A percentile compares a stretch with the other conserved stretches of the same genome.
Evolutionary conservation across 352 stramenopile species (phyloP).

Genomic region (Pythium oligandrum): DNA sequence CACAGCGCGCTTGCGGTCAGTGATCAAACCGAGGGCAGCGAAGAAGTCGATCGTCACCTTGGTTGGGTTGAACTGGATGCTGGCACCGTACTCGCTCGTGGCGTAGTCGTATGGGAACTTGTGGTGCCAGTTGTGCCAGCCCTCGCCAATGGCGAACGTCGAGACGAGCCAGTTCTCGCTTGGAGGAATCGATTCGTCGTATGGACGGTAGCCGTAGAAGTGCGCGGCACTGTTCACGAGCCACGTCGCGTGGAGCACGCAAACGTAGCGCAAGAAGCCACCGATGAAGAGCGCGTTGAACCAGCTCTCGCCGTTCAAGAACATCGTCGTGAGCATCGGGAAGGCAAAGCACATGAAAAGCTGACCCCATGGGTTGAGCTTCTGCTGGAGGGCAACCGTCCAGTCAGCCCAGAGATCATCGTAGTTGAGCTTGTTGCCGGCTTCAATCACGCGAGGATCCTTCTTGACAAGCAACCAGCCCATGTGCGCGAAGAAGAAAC

Average conservation of each 20-base stretch:
- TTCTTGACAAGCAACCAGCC: conserved; percentile 99
- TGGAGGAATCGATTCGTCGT: conserved; percentile 93
- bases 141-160: conserved; percentile 94
- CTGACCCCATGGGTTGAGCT: conserved; percentile 96
- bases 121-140: conserved; percentile 99
- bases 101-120: conserved; percentile 99
- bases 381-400: conserved; percentile 94
- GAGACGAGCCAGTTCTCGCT: conserved; percentile 95
- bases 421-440: conserved; percentile 94
- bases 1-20: conserved; percentile 92
- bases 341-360: conserved; percentile 98
- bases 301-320: conserved; percentile 52
- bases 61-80: conserved; percentile 96
- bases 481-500: conserved; percentile 99
- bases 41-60: conserved; percentile 97
- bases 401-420: conserved; percentile 96
- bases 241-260: conserved; percentile 97
- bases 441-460: conserved; percentile 88
- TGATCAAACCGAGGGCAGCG: conserved; percentile 89
- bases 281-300: conserved; percentile 95
- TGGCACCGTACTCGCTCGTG: conserved; percentile 95
- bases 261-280: conserved; percentile 92
- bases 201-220: conserved; percentile 97
- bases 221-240: conserved; percentile 98
- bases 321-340: conserved; percentile 87